phyloP scores from a whole-genome alignment of 2,329 filamentous ascomycete genomes.

The Fusarium sarcochroum region DNA sequence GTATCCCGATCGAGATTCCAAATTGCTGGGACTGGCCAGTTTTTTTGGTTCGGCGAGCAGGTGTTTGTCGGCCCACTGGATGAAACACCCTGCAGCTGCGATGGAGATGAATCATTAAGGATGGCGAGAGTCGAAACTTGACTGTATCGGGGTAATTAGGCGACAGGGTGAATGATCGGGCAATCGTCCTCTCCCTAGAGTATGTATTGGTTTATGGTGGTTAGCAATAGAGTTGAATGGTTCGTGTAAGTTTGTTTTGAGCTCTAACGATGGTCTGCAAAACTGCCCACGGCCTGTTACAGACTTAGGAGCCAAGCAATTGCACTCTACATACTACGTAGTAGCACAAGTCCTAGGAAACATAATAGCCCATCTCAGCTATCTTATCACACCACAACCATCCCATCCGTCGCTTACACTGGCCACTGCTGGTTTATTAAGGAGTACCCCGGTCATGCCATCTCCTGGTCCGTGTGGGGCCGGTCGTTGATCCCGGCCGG shows the following conservation, averaged over 20 bases:
- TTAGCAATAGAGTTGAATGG: neutral
- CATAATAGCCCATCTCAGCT: neutral
- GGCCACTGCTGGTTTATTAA: constrained; percentile 3
- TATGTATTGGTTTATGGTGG: neutral
- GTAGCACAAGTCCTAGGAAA: neutral
- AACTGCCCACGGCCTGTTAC: constrained; percentile 11
- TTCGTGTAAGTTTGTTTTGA: neutral
- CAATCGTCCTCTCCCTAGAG: neutral
- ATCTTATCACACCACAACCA: neutral
- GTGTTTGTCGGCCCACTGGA: neutral
- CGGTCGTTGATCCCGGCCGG: constrained; percentile 19
- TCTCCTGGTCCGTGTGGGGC: neutral
- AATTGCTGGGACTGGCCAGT: neutral
- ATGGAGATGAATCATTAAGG: neutral
- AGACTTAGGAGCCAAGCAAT: constrained; percentile 10
- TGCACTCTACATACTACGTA: too few species aligned
- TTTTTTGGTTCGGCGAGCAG: neutral
- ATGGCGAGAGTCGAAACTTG: too few species aligned
- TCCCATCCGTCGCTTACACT: neutral
- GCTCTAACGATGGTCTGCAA: neutral
- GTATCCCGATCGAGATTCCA: neutral
- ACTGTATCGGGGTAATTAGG: too few species aligned
- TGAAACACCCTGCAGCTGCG: neutral
- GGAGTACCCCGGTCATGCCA: neutral
- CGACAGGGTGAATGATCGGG: neutral